These are phyloP conservation scores for Chimonanthus praecox DNA, from an alignment of 164 flowering plant genomes.

Conservation along the genomic window DNA sequence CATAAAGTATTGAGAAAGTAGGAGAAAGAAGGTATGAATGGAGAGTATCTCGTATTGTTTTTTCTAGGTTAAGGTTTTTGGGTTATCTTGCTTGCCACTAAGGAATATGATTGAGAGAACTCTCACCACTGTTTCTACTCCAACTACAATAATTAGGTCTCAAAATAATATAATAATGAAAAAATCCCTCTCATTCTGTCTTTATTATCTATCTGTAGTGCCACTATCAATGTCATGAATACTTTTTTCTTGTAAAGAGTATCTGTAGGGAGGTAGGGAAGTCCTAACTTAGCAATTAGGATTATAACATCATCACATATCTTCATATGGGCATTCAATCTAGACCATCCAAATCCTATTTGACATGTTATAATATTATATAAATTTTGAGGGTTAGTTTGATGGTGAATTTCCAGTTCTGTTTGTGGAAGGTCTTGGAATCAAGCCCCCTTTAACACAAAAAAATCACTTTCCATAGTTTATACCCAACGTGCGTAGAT, in stretches of 20 bases:
- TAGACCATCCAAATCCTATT: too few relatives aligned
- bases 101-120: background rate
- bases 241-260: background rate
- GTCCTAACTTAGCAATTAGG: background rate
- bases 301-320: too few relatives aligned
- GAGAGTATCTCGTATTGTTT: background rate
- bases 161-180: background rate
- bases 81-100: conserved; percentile 15
- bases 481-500: too few relatives aligned
- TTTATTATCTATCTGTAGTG: too few relatives aligned
- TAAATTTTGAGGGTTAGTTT: too few relatives aligned
- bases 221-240: too few relatives aligned
- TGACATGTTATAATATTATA: too few relatives aligned
- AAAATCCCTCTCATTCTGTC: background rate
- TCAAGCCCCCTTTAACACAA: too few relatives aligned
- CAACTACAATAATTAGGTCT: conserved; percentile 4
- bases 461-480: too few relatives aligned
- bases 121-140: background rate
- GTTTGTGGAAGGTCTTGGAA: too few relatives aligned
- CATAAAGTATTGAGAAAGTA: background rate
- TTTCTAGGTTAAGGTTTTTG: background rate
- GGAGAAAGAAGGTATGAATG: background rate
- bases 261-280: background rate
- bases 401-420: too few relatives aligned
- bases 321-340: too few relatives aligned